Percentiles rank a stretch among this genome's conserved stretches.
Evolutionary conservation across 2,329 filamentous ascomycete genomes (phyloP).

Genomic region (Alternaria sp.): DNA sequence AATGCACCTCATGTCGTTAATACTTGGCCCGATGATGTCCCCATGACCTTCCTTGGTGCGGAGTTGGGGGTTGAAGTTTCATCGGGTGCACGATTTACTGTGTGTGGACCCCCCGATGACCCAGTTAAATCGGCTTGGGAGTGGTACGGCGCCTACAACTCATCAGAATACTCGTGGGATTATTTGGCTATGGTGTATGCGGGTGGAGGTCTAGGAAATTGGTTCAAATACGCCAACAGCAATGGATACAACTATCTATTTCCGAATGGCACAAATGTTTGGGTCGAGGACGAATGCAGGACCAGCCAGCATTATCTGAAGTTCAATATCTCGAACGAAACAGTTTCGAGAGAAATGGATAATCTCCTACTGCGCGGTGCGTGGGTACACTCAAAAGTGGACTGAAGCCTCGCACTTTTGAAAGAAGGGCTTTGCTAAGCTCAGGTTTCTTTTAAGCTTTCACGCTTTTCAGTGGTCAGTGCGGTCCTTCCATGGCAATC

Average conservation of each 20-base stretch:
- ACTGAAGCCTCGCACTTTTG: conserved; percentile 9
- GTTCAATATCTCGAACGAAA: conserved; percentile 4
- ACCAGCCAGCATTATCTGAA: conserved; percentile 52
- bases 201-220: conserved; percentile 33
- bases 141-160: conserved; percentile 38
- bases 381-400: conserved; percentile 9
- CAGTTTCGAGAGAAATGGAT: conserved; percentile 11
- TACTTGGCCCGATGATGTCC: conserved; percentile 53
- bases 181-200: conserved; percentile 38
- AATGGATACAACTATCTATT: conserved; percentile 55
- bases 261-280: conserved; percentile 55
- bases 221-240: conserved; percentile 50
- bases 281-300: conserved; percentile 51
- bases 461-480: background rate
- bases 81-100: conserved; percentile 53
- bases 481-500: background rate
- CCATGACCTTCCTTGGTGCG: conserved; percentile 54
- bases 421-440: background rate
- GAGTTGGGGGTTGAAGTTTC: conserved; percentile 57
- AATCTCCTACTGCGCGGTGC: conserved; percentile 7
- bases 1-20: conserved; percentile 58
- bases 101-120: conserved; percentile 25
- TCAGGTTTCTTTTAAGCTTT: background rate
- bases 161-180: conserved; percentile 35
- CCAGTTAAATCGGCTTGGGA: conserved; percentile 32